Conservation (phyloP, 345 rosid species). For the Limnanthes douglasii region DNA sequence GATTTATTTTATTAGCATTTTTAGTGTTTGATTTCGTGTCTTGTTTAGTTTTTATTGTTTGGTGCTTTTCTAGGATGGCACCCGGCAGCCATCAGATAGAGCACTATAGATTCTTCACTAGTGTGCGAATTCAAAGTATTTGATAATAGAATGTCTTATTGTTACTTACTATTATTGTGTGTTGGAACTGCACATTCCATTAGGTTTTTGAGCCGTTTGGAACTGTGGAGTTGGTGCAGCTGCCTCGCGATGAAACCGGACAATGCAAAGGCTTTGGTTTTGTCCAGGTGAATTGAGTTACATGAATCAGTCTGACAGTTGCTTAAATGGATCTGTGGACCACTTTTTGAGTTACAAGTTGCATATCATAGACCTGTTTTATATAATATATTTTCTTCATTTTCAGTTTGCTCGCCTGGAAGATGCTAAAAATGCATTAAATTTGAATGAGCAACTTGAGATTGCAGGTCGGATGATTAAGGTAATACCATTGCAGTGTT, state of each 20-base stretch:
- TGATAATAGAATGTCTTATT: no score
- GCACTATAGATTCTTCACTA: no score
- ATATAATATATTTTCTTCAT: neutral
- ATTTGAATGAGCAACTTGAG: conserved; percentile 83
- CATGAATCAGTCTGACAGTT: neutral
- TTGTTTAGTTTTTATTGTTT: no score
- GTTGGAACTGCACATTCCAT: no score
- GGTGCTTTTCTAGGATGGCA: no score
- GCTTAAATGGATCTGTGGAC: neutral
- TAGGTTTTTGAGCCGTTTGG: conserved; percentile 97
- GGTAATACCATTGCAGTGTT: conserved; percentile 19
- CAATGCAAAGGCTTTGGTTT: conserved; percentile 95
- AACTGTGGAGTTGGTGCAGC: conserved; percentile 85
- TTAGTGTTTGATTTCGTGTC: no score
- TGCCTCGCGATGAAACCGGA: conserved; percentile 82
- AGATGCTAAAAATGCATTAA: conserved; percentile 85
- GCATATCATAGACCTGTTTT: conserved; percentile 3
- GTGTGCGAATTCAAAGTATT: no score
- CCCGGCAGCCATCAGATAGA: no score
- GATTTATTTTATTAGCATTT: no score
- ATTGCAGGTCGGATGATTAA: conserved; percentile 82
- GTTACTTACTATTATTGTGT: no score
- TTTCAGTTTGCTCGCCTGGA: conserved; percentile 82
- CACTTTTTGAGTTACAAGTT: conserved; percentile 2
- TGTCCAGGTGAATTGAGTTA: conserved; percentile 59